Conservation (phyloP, 1,284 basidiomycete species). For the Paramarasmius palmivorus region DNA sequence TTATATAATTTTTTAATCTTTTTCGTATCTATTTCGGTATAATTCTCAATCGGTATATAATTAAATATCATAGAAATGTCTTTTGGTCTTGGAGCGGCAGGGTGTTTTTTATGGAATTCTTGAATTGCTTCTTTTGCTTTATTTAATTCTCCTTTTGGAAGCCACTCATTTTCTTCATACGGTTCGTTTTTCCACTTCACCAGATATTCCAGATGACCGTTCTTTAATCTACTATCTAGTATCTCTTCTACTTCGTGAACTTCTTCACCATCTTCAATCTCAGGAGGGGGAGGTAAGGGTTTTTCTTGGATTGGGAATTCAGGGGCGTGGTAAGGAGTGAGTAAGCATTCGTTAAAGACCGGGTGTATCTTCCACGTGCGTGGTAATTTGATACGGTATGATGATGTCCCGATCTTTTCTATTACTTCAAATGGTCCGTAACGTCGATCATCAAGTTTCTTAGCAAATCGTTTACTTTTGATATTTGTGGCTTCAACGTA, state of each 20-base stretch:
- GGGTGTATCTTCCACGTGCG: conserved; percentile 17
- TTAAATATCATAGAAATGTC: too few relatives aligned
- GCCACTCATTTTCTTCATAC: too few relatives aligned
- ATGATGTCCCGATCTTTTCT: conserved; percentile 14
- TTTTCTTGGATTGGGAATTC: conserved; percentile 1
- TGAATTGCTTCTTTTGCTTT: too few relatives aligned
- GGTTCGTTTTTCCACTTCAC: too few relatives aligned
- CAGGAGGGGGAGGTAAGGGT: not conserved
- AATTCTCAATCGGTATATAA: too few relatives aligned
- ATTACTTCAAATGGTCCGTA: conserved; percentile 20
- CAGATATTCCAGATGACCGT: too few relatives aligned
- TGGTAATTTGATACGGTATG: conserved; percentile 14
- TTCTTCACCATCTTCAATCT: not conserved
- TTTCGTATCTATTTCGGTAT: too few relatives aligned
- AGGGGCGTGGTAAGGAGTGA: conserved; percentile 11
- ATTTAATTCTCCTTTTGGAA: too few relatives aligned
- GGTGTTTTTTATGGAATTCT: too few relatives aligned
- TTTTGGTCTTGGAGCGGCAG: too few relatives aligned
- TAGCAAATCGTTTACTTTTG: not conserved
- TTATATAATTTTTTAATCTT: too few relatives aligned
- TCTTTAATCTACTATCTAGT: too few relatives aligned
- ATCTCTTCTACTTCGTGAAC: not conserved
- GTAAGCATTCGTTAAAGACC: conserved; percentile 16
- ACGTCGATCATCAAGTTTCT: conserved; percentile 14
- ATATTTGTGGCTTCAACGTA: conserved; percentile 2